Conservation (phyloP, 2,329 filamentous ascomycete species). For the Hypocreales sp. region DNA sequence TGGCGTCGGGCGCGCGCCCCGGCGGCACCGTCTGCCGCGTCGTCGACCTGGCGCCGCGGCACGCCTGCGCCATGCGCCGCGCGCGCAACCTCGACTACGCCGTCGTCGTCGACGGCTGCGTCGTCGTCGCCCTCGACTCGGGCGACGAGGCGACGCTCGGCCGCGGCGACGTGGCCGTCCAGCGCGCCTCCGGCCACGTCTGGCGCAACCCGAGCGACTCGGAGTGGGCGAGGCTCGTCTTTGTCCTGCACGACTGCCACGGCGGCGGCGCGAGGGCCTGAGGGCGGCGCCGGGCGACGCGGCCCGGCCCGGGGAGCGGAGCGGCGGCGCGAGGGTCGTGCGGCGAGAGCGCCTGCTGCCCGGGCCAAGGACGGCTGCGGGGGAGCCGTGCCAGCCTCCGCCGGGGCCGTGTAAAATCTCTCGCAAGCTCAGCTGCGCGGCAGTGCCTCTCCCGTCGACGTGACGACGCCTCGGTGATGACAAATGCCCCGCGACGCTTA, state of each 20-base stretch:
- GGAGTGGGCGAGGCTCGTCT: slow-evolving; percentile 29
- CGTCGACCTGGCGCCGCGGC: slow-evolving; percentile 29
- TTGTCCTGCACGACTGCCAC: slow-evolving; percentile 23
- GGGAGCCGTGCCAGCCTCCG: too few species aligned
- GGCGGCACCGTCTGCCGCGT: slow-evolving; percentile 27
- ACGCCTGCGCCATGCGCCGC: slow-evolving; percentile 29
- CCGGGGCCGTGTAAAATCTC: too few species aligned
- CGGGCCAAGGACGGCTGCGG: too few species aligned
- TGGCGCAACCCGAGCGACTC: slow-evolving; percentile 32
- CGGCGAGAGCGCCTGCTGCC: too few species aligned
- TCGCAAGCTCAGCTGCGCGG: too few species aligned
- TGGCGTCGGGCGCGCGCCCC: slow-evolving; percentile 14
- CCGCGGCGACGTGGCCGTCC: slow-evolving; percentile 37
- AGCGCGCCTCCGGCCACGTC: slow-evolving; percentile 38
- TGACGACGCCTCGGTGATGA: too few species aligned
- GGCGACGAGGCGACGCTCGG: slow-evolving; percentile 29
- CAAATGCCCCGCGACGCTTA: too few species aligned
- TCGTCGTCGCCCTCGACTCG: slow-evolving; percentile 36
- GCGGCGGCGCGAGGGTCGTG: too few species aligned
- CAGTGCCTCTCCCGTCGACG: too few species aligned
- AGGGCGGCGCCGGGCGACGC: too few species aligned
- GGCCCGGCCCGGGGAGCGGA: too few species aligned
- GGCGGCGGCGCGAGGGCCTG: not conserved
- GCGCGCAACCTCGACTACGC: slow-evolving; percentile 39
- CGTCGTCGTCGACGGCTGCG: slow-evolving; percentile 34